Evolutionary conservation across 306 rosid genomes (phyloP).

Genomic region (Trichosanthes cucumerina): DNA sequence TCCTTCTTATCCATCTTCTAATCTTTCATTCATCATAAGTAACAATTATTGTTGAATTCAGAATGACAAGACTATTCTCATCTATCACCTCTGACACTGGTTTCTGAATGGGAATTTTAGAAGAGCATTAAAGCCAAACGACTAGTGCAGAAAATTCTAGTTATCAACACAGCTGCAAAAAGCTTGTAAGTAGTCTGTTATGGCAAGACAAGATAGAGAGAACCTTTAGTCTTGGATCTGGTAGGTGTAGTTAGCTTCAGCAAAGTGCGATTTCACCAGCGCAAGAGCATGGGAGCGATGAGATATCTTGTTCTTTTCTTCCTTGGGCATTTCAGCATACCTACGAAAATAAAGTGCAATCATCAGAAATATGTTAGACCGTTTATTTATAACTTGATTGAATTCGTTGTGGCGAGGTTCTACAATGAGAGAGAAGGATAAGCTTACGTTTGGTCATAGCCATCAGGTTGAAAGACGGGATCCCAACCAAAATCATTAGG

Average conservation of each 20-base stretch:
- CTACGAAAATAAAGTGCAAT: constrained; percentile 24
- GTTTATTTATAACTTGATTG: neutral
- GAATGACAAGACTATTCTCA: neutral
- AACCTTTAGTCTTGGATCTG: constrained; percentile 24
- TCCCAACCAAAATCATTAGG: constrained; percentile 96
- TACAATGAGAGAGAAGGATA: neutral
- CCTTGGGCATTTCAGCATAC: constrained; percentile 91
- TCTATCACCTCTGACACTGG: neutral
- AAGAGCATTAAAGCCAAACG: neutral
- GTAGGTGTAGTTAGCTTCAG: constrained; percentile 58
- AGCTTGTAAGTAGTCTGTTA: neutral
- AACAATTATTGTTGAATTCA: neutral
- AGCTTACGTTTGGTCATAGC: constrained; percentile 65
- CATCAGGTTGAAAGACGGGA: constrained; percentile 86
- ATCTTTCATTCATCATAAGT: neutral
- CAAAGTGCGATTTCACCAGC: constrained; percentile 77
- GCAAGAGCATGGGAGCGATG: constrained; percentile 77
- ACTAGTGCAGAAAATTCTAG: neutral
- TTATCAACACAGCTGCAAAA: neutral
- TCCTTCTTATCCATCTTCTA: neutral
- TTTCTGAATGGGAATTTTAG: neutral
- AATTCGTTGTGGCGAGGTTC: neutral
- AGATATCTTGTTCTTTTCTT: constrained; percentile 84
- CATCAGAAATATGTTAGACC: neutral
- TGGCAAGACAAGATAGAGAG: neutral